Evolutionary conservation across 345 rosid genomes (phyloP).

Genomic region (Salix udensis): DNA sequence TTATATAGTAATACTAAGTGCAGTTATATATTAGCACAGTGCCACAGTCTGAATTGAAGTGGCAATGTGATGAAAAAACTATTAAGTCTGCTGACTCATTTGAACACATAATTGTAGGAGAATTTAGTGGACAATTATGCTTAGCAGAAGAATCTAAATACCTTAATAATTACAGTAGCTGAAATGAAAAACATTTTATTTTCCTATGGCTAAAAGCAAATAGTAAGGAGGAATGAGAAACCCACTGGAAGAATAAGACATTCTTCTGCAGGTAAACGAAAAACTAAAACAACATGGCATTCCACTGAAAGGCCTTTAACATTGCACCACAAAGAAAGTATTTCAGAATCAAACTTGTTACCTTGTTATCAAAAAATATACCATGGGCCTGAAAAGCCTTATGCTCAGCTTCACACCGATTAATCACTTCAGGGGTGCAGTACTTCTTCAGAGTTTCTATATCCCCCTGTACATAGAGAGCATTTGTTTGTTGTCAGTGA

Average conservation of each 20-base stretch:
- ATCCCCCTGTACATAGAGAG: conserved; percentile 54
- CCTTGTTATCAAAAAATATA: conserved; percentile 78
- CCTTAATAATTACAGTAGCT: background rate
- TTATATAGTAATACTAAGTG: background rate
- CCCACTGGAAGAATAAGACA: background rate
- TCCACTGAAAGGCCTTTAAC: background rate
- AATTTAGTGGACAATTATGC: background rate
- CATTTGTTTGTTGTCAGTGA: background rate
- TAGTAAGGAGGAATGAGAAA: background rate
- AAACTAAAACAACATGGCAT: background rate
- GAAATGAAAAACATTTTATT: background rate
- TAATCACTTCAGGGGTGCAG: conserved; percentile 73
- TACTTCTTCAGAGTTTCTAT: conserved; percentile 66
- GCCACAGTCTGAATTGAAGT: background rate
- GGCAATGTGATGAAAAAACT: background rate
- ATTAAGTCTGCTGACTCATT: background rate
- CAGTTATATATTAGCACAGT: background rate
- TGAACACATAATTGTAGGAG: background rate
- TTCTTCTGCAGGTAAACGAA: background rate
- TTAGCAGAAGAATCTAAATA: background rate
- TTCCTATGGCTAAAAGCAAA: background rate
- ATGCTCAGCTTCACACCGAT: conserved; percentile 74
- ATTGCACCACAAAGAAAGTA: background rate
- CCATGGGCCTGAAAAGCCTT: conserved; percentile 62
- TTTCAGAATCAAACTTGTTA: conserved; percentile 16